These are phyloP conservation scores for Taphrina flavorubra DNA, from an alignment of 1,139 yeast genomes.

Conservation along the genomic window DNA sequence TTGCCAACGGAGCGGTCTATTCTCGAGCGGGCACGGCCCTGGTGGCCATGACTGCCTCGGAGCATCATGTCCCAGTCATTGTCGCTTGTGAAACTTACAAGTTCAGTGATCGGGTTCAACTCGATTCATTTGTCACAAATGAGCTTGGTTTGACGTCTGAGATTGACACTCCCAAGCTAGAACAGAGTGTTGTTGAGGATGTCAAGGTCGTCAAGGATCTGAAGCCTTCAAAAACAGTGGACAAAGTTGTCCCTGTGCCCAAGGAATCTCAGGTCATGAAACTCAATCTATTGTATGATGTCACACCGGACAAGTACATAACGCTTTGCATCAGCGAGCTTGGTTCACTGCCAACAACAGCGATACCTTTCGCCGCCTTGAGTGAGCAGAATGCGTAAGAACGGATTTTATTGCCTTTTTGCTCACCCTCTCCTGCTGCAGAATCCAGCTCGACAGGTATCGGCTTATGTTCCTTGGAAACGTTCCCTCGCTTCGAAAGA, in stretches of 20 bases:
- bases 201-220: not conserved
- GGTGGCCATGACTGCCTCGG: slow-evolving; percentile 87
- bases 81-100: slow-evolving; percentile 96
- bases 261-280: slow-evolving; percentile 62
- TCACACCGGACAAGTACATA: slow-evolving; percentile 92
- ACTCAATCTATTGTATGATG: slow-evolving; percentile 85
- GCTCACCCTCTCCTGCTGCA: too few species aligned
- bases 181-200: slow-evolving; percentile 45
- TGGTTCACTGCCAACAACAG: slow-evolving; percentile 95
- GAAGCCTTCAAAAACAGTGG: not conserved
- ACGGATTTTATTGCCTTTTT: not conserved
- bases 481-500: too few species aligned
- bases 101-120: slow-evolving; percentile 92
- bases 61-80: slow-evolving; percentile 87
- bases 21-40: slow-evolving; percentile 95
- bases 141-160: slow-evolving; percentile 81
- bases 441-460: too few species aligned
- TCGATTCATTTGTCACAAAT: slow-evolving; percentile 91
- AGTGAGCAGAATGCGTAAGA: slow-evolving; percentile 38
- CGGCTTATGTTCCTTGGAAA: too few species aligned
- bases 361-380: slow-evolving; percentile 58
- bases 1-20: slow-evolving; percentile 89
- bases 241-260: not conserved
- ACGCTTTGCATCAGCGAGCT: slow-evolving; percentile 94
- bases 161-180: slow-evolving; percentile 57